These are phyloP conservation scores for Termitomyces sp. DNA, from an alignment of 768 basidiomycete species.

Conservation along the genomic window DNA sequence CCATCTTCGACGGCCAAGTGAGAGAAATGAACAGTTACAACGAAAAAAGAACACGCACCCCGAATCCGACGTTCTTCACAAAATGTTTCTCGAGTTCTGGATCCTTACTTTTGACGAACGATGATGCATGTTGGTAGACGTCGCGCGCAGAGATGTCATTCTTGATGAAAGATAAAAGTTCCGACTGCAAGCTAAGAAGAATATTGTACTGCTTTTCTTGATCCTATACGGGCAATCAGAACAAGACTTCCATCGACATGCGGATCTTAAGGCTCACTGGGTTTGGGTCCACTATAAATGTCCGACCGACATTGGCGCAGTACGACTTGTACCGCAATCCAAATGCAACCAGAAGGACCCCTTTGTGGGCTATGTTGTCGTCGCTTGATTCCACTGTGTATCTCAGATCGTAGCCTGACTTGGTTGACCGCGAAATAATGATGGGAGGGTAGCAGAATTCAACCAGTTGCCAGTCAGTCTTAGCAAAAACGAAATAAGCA, in stretches of 20 bases:
- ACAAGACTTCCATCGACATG: not conserved
- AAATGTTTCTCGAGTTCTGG: constrained; percentile 82
- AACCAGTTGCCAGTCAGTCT: constrained; percentile 87
- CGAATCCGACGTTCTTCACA: constrained; percentile 87
- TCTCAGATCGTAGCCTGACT: constrained; percentile 81
- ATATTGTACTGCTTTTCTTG: constrained; percentile 88
- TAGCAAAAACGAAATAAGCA: constrained; percentile 1
- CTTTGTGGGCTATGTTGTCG: constrained; percentile 80
- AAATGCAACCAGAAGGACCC: constrained; percentile 82
- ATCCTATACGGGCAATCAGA: constrained; percentile 43
- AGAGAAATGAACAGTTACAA: not conserved
- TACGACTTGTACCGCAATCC: constrained; percentile 93
- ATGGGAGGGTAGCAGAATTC: constrained; percentile 96
- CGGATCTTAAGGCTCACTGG: constrained; percentile 42
- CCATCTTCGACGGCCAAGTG: constrained; percentile 52
- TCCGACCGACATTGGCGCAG: constrained; percentile 88
- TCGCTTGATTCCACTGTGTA: constrained; percentile 82
- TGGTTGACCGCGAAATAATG: constrained; percentile 87
- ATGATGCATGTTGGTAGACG: constrained; percentile 71
- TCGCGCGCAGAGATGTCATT: constrained; percentile 76
- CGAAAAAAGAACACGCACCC: constrained; percentile 40
- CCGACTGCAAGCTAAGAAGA: constrained; percentile 71
- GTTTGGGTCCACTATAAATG: constrained; percentile 92
- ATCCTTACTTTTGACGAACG: constrained; percentile 69
- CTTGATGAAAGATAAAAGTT: constrained; percentile 70